A percentile compares a stretch with the other conserved stretches of the same genome.
Evolutionary conservation across 176 grass and related monocot species (phyloP).

Genomic region (Aegilops sharonensis): DNA sequence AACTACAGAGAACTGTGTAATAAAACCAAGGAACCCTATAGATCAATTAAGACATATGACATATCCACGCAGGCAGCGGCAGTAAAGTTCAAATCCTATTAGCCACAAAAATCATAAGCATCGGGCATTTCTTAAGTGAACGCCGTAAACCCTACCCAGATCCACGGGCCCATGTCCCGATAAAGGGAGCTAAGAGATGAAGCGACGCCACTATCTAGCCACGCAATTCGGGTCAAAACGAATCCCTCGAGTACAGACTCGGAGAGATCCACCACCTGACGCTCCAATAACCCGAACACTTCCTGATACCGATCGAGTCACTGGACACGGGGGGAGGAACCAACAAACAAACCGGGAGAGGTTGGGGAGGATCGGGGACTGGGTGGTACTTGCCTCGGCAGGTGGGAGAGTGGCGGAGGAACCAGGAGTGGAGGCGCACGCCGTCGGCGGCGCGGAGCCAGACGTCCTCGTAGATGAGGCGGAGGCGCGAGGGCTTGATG

Average conservation of each 20-base stretch:
- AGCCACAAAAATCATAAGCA: neutral
- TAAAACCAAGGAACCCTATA: conserved; percentile 29
- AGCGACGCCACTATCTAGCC: conserved; percentile 14
- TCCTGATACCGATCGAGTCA: neutral
- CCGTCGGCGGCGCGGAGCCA: conserved; percentile 78
- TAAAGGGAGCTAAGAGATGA: conserved; percentile 13
- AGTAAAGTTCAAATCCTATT: neutral
- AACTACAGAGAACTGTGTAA: neutral
- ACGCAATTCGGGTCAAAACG: neutral
- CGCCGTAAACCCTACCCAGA: neutral
- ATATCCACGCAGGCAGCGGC: neutral
- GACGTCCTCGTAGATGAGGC: conserved; percentile 80
- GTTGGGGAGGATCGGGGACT: neutral
- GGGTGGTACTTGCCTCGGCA: conserved; percentile 46
- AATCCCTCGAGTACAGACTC: neutral
- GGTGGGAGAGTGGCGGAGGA: conserved; percentile 70
- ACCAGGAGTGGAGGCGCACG: conserved; percentile 96
- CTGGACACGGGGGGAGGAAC: neutral
- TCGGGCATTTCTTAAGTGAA: neutral
- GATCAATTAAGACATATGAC: neutral
- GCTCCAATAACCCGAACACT: neutral
- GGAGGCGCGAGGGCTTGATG: conserved; percentile 63
- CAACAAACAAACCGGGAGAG: neutral
- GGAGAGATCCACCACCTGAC: conserved; percentile 30
- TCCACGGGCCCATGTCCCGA: neutral